phyloP scores from a whole-genome alignment of 2,329 filamentous ascomycete species.

The Cordyceps cicadae region DNA sequence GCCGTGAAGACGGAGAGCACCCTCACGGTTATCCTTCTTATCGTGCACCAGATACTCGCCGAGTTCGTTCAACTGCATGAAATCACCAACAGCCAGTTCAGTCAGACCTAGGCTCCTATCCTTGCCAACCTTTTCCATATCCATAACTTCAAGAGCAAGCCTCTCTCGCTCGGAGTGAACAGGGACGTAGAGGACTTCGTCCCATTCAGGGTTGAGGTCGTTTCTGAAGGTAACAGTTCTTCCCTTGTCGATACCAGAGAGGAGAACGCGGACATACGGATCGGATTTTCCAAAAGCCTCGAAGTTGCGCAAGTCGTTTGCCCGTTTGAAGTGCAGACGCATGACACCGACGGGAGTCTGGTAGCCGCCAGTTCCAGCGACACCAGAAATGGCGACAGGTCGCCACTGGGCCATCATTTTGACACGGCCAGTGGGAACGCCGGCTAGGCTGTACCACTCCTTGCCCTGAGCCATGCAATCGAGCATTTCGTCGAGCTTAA shows the following conservation, averaged over 20 bases:
- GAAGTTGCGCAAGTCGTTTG: slow-evolving; percentile 76
- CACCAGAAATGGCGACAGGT: slow-evolving; percentile 77
- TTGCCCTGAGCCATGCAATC: slow-evolving; percentile 86
- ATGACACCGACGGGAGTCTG: slow-evolving; percentile 90
- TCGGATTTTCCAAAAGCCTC: slow-evolving; percentile 97
- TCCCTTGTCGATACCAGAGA: slow-evolving; percentile 84
- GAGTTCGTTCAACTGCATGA: slow-evolving; percentile 65
- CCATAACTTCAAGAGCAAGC: slow-evolving; percentile 88
- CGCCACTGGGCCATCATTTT: slow-evolving; percentile 95
- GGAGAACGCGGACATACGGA: slow-evolving; percentile 78
- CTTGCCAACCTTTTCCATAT: slow-evolving; percentile 84
- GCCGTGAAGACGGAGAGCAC: slow-evolving; percentile 64
- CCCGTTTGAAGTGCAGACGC: slow-evolving; percentile 83
- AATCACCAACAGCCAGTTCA: slow-evolving; percentile 71
- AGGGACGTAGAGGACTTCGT: slow-evolving; percentile 90
- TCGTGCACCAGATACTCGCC: slow-evolving; percentile 78
- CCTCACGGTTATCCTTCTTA: slow-evolving; percentile 58
- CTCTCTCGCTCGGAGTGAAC: slow-evolving; percentile 79
- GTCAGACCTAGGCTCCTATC: slow-evolving; percentile 79
- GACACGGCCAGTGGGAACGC: slow-evolving; percentile 71
- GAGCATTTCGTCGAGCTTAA: slow-evolving; percentile 89
- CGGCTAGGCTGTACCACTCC: slow-evolving; percentile 88
- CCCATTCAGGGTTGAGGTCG: slow-evolving; percentile 90
- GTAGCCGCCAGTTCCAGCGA: slow-evolving; percentile 78
- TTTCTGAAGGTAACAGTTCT: slow-evolving; percentile 94